Conservation (phyloP, 2,329 filamentous ascomycete genomes). For the Fusarium udum region DNA sequence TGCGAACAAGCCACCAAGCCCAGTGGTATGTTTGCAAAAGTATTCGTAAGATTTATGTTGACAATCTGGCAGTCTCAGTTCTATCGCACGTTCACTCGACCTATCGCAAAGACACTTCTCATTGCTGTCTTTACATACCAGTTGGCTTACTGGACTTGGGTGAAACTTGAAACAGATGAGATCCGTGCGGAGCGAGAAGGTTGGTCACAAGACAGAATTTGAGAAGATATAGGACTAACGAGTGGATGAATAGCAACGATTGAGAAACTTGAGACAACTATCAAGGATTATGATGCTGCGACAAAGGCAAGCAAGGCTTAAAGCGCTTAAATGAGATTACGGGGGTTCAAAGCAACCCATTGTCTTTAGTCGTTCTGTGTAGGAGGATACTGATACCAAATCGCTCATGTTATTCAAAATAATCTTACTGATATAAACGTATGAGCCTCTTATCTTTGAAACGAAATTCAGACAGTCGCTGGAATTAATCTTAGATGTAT, state of each 20-base stretch:
- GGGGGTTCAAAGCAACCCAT: neutral
- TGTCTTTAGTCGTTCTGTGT: neutral
- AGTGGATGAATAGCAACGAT: constrained; percentile 45
- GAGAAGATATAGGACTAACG: constrained; percentile 17
- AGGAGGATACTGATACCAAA: neutral
- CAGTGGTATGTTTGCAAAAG: constrained; percentile 34
- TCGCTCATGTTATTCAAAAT: neutral
- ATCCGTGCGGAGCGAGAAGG: constrained; percentile 67
- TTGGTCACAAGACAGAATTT: constrained; percentile 46
- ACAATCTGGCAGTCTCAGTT: constrained; percentile 64
- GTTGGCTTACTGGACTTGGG: constrained; percentile 77
- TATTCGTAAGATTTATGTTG: neutral
- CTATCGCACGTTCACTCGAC: constrained; percentile 78
- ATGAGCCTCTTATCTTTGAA: neutral
- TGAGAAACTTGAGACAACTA: constrained; percentile 50
- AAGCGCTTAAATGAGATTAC: neutral
- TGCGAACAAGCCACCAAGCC: constrained; percentile 44
- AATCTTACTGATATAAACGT: neutral
- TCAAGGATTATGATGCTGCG: constrained; percentile 48
- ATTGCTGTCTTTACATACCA: constrained; percentile 83
- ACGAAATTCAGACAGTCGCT: neutral
- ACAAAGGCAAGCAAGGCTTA: constrained; percentile 35
- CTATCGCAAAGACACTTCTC: constrained; percentile 77
- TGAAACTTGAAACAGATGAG: constrained; percentile 78
- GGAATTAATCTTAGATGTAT: neutral